Base-by-base conservation (phyloP, 768 basidiomycete species). In the Tylopilus sp. region DNA sequence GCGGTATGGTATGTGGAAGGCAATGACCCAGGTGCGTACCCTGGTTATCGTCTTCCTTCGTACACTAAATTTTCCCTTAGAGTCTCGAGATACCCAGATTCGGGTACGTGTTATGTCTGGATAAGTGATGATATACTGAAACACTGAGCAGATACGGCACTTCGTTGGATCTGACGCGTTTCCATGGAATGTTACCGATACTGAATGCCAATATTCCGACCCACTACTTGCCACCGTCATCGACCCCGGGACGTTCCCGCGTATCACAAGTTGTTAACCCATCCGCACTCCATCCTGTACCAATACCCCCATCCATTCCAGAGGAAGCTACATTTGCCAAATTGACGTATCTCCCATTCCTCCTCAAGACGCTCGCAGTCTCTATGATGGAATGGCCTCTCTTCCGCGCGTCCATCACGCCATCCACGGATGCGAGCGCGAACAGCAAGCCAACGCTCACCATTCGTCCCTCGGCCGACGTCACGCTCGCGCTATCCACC, bases 61-160 rank as follows among this genome's bases (percentile, higher is more conserved):
- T 30, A 6, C n/a, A 10, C 44, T 60, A 19, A 61, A 4, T 7
- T 22, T 31, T 19, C n/a, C n/a, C 49, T 6, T 59, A 91, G 90
- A 90, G 90, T 60, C 76, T 94, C 48, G 83, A 87, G 61, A 87
- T 93, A 58, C 91, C 92, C 17, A 88, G 88, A 62, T 95, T 95
- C 57, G 88, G 89, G 78, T 85, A 59, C 52, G 81, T 59, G 14
- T 43, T 29, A 31, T 19, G n/a, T 19, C 6, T 36, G 16, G 6
- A 22, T 10, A 11, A 38, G 11, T 12, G 30, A 24, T 37, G 17
- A 8, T 28, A 5, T 10, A 53, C 34, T 64, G 33, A 64, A 22
- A 12, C 38, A 19, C 17, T 11, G 13, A 2, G 44, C 48, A 86
- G 86, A 57, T 92, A 91, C 62, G 81, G 88, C 3, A 85, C 87